Base-by-base conservation (phyloP, 352 stramenopile species). In the Phytophthora sp. region DNA sequence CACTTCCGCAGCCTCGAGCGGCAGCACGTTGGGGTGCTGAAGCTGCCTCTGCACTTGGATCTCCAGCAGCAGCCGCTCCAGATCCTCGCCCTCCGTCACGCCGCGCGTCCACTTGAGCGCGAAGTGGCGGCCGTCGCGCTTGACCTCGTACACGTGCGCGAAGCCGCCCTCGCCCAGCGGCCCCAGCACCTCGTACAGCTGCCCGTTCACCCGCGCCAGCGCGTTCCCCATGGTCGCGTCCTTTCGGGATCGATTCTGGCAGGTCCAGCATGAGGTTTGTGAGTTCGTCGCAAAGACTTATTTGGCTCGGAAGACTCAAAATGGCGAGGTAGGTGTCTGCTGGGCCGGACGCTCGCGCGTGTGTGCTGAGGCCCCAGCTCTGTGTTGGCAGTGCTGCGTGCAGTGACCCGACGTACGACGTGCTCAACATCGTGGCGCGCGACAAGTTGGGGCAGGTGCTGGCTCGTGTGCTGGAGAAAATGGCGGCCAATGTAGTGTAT, bases 81-180 rank as follows among this genome's bases (percentile, higher is more conserved):
- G 51, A 17, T 89, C 66, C 53, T 91, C 86, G 44, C 51, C 46
- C 26, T 89, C 81, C 23, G 72, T 55, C 55, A 88, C 60, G 34
- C 69, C 70, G 53, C 82, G 69, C 57, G 69, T 77, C 76, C 76
- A 85, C 51, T 96, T 96, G 30, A 95, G 72, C 44, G 86, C 88
- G 21, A 77, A 77, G 28, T 35, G 32, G 11, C 66, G 52, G 18
- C 66, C 53, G 24, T 70, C 63, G 10, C 79, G 74, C 17, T 69
- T 64, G 39, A 90, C 85, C 17, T 74, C 48, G 48, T 86, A 84
- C 37, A 95, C 88, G 11, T 74, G 64, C 23, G 84, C 79, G 59
- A 90, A 96, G 27, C 88, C 88, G 23, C 88, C 88, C 2, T 89
- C 84, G 4, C 66, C 87, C 3, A 96, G 55, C 45, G 65, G 54